Conservation (phyloP, 495 filamentous ascomycete genomes). For the Podospora pseudoanserina region DNA sequence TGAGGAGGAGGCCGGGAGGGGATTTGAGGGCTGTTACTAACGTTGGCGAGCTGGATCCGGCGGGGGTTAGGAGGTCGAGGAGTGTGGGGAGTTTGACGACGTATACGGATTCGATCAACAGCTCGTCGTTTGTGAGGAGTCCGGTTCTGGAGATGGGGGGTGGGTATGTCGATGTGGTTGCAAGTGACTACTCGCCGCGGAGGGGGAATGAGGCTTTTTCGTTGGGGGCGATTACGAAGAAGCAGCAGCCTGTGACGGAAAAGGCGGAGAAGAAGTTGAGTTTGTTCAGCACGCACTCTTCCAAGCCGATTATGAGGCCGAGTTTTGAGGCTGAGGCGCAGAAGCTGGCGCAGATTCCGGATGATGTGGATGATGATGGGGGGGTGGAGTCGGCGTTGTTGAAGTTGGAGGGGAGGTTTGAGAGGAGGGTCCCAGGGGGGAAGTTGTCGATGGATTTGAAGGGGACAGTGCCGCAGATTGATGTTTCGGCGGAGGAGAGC, state of each 20-base stretch:
- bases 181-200: conserved; percentile 40
- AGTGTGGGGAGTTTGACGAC: conserved; percentile 71
- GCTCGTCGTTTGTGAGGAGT: conserved; percentile 56
- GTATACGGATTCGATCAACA: conserved; percentile 63
- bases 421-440: conserved; percentile 41
- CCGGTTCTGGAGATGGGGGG: conserved; percentile 35
- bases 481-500: conserved; percentile 15
- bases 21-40: conserved; percentile 77
- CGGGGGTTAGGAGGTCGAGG: conserved; percentile 55
- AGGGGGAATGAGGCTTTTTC: conserved; percentile 47
- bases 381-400: conserved; percentile 86
- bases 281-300: conserved; percentile 70
- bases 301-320: conserved; percentile 70
- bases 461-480: conserved; percentile 16
- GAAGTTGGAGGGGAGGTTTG: conserved; percentile 88
- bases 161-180: conserved; percentile 43
- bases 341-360: conserved; percentile 82
- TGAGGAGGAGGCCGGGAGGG: conserved; percentile 84
- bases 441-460: conserved; percentile 40
- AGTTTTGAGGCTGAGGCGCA: conserved; percentile 90
- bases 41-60: conserved; percentile 61
- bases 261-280: conserved; percentile 38
- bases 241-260: conserved; percentile 34
- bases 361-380: conserved; percentile 78
- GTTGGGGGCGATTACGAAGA: conserved; percentile 54